Conservation (phyloP, 2,329 filamentous ascomycete genomes). For the Fusarium mundagurra region DNA sequence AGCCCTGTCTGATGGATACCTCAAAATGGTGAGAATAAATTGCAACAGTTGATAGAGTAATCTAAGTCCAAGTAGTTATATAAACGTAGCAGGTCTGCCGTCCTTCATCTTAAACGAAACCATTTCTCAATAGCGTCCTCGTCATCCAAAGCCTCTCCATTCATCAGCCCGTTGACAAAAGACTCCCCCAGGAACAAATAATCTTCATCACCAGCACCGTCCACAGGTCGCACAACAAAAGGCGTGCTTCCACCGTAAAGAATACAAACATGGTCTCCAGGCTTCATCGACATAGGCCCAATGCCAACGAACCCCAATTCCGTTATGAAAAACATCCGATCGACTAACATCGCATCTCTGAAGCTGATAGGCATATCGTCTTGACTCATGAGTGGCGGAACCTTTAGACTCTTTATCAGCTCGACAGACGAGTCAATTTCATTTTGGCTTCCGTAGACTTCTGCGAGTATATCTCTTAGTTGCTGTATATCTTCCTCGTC, state of each 20-base stretch:
- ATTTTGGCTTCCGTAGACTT: background rate
- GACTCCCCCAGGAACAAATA: background rate
- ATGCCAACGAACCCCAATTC: rapidly evolving
- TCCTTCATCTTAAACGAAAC: background rate
- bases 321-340: background rate
- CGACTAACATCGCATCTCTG: rapidly evolving
- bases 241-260: background rate
- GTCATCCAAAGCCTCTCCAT: background rate
- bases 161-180: background rate
- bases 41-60: rapidly evolving
- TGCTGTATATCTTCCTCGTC: rapidly evolving
- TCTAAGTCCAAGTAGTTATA: background rate
- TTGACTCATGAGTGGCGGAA: background rate
- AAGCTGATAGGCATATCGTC: rapidly evolving
- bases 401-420: rapidly evolving
- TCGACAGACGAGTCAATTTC: background rate
- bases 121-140: background rate
- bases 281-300: rapidly evolving
- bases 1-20: background rate
- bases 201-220: background rate
- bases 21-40: rapidly evolving
- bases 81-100: rapidly evolving
- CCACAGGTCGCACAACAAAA: background rate
- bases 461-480: rapidly evolving
- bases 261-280: background rate